phyloP scores from a whole-genome alignment of 2,329 filamentous ascomycete genomes.

The Cladosporium austrohemisphaericum region DNA sequence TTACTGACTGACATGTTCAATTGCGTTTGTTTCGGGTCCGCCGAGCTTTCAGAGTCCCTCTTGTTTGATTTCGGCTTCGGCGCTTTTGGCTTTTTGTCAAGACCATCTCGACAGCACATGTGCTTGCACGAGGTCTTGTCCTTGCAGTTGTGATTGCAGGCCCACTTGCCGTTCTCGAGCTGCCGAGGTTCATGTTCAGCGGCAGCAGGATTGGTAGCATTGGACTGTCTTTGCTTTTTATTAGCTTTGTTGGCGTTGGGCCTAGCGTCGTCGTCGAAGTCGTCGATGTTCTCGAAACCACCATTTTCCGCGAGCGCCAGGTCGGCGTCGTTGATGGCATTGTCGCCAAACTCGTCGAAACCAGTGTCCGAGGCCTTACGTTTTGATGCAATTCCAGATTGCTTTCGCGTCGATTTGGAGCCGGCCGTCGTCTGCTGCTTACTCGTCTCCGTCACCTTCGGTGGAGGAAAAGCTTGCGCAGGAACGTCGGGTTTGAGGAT shows the following conservation, averaged over 20 bases:
- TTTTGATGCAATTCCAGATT: neutral
- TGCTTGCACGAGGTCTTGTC: conserved; percentile 64
- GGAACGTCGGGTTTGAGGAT: conserved; percentile 50
- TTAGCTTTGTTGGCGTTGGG: conserved; percentile 17
- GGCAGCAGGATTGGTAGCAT: neutral
- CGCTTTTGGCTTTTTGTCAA: conserved; percentile 59
- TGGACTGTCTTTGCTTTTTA: conserved; percentile 9
- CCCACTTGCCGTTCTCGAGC: conserved; percentile 68
- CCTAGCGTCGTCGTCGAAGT: conserved; percentile 36
- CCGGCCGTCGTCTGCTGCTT: neutral
- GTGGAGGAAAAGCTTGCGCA: conserved; percentile 40
- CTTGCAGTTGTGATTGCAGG: conserved; percentile 68
- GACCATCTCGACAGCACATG: conserved; percentile 66
- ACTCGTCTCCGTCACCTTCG: conserved; percentile 21
- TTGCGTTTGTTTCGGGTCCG: conserved; percentile 29
- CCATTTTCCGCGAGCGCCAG: conserved; percentile 44
- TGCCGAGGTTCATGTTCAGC: conserved; percentile 19
- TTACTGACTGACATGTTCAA: conserved; percentile 24
- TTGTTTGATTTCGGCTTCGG: conserved; percentile 39
- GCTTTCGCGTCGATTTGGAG: neutral
- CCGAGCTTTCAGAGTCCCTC: conserved; percentile 18
- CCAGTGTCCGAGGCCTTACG: neutral
- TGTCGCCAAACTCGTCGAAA: conserved; percentile 52
- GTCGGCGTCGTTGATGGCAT: conserved; percentile 51
- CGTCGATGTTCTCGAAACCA: conserved; percentile 52